Evolutionary conservation across 169 alveolate genomes (phyloP).

Genomic region (Theileria orientalis): DNA sequence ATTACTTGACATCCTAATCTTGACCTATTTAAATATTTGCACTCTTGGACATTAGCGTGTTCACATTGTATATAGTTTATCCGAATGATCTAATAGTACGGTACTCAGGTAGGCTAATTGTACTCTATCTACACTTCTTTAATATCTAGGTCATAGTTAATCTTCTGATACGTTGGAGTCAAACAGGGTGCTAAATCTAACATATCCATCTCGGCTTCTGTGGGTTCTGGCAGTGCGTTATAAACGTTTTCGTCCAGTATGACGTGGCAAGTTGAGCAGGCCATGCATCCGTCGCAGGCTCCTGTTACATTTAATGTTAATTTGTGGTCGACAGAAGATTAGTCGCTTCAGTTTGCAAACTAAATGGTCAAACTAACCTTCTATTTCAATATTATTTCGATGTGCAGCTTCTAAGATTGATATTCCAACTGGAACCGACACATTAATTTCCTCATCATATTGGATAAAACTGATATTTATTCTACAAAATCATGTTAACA

Average conservation of each 20-base stretch:
- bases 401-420: constrained; percentile 83
- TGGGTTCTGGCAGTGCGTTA: constrained; percentile 84
- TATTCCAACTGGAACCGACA: constrained; percentile 73
- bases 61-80: background rate
- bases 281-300: constrained; percentile 94
- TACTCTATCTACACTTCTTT: no score
- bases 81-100: no score
- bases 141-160: no score
- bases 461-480: constrained; percentile 66
- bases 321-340: background rate
- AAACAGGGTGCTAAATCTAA: constrained; percentile 94
- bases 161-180: constrained; percentile 82
- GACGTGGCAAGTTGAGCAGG: constrained; percentile 97
- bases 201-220: constrained; percentile 92
- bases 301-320: constrained; percentile 72
- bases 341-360: background rate
- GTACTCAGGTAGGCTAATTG: no score
- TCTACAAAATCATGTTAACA: background rate
- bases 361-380: constrained; percentile 79
- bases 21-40: constrained; percentile 64
- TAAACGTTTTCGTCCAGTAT: constrained; percentile 86
- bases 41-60: background rate
- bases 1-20: constrained; percentile 93
- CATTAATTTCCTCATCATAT: constrained; percentile 69
- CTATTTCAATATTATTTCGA: constrained; percentile 72